Evolutionary conservation across 352 stramenopile genomes (phyloP).

Genomic region (Pythium coloratum): DNA sequence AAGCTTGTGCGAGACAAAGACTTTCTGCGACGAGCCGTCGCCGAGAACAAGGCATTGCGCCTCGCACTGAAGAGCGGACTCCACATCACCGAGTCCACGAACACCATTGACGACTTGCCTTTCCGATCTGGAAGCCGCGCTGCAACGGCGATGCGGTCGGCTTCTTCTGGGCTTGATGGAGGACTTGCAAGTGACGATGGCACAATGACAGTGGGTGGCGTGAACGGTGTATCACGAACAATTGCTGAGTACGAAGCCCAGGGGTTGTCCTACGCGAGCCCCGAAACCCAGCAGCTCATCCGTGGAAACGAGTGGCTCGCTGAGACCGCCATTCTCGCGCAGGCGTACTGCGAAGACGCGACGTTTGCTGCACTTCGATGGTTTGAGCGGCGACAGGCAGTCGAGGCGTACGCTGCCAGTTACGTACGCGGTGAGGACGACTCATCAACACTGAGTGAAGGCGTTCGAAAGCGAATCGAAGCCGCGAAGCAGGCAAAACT

Average conservation of each 20-base stretch:
- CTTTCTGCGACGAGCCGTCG: slow-evolving; percentile 35
- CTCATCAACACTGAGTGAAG: slow-evolving; percentile 20
- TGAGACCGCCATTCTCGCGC: slow-evolving; percentile 43
- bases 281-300: slow-evolving; percentile 28
- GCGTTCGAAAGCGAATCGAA: slow-evolving; percentile 31
- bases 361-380: slow-evolving; percentile 36
- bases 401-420: slow-evolving; percentile 38
- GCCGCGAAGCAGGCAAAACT: slow-evolving; percentile 38
- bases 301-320: slow-evolving; percentile 31
- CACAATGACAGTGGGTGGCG: neutral
- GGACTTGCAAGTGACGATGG: neutral
- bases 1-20: slow-evolving; percentile 33
- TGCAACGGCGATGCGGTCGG: neutral
- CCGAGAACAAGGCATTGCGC: slow-evolving; percentile 36
- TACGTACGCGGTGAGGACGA: slow-evolving; percentile 33
- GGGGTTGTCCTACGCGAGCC: slow-evolving; percentile 16
- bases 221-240: neutral
- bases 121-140: slow-evolving; percentile 5
- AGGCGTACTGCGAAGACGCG: slow-evolving; percentile 45
- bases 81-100: slow-evolving; percentile 11
- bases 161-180: neutral
- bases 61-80: slow-evolving; percentile 31
- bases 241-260: slow-evolving; percentile 19
- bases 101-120: slow-evolving; percentile 15
- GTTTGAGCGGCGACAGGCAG: slow-evolving; percentile 49